phyloP scores from a whole-genome alignment of 2,329 filamentous ascomycete species.

The Cercospora sp. region DNA sequence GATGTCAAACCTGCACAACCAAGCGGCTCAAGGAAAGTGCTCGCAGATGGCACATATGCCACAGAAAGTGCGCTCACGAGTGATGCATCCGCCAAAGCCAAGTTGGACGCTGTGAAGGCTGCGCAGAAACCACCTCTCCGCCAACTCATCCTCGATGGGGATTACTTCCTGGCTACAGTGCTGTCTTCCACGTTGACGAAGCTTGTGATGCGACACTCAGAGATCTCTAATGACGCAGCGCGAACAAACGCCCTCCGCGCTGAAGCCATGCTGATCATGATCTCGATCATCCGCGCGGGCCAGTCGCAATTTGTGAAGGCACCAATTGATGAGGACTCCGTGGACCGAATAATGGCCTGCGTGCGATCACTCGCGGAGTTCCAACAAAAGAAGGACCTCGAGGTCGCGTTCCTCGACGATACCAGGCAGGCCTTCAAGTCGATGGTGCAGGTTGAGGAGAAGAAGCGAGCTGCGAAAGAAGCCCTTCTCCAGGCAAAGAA shows the following conservation, averaged over 20 bases:
- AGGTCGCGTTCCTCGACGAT: conserved; percentile 89
- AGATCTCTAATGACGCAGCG: conserved; percentile 81
- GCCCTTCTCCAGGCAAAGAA: conserved; percentile 90
- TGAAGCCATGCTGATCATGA: conserved; percentile 99
- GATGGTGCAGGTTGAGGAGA: conserved; percentile 97
- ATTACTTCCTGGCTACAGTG: conserved; percentile 93
- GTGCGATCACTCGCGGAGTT: conserved; percentile 91
- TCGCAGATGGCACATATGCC: conserved; percentile 95
- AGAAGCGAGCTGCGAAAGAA: conserved; percentile 94
- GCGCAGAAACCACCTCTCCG: conserved; percentile 93
- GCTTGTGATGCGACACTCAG: conserved; percentile 93
- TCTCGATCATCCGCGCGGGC: conserved; percentile 94
- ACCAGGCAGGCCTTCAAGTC: conserved; percentile 93
- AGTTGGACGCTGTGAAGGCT: conserved; percentile 92
- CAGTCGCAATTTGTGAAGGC: conserved; percentile 99
- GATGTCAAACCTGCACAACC: conserved; percentile 73
- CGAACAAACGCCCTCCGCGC: conserved; percentile 92
- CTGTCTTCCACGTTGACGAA: conserved; percentile 96
- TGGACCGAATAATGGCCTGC: conserved; percentile 98
- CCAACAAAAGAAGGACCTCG: conserved; percentile 81
- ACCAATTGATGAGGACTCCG: conserved; percentile 93
- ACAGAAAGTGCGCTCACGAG: conserved; percentile 95
- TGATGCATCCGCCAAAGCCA: conserved; percentile 83
- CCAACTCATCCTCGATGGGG: conserved; percentile 92
- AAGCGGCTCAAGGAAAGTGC: conserved; percentile 82